These are phyloP conservation scores for Ehretia macrophylla DNA, from an alignment of 257 asterid genomes.

Conservation along the genomic window DNA sequence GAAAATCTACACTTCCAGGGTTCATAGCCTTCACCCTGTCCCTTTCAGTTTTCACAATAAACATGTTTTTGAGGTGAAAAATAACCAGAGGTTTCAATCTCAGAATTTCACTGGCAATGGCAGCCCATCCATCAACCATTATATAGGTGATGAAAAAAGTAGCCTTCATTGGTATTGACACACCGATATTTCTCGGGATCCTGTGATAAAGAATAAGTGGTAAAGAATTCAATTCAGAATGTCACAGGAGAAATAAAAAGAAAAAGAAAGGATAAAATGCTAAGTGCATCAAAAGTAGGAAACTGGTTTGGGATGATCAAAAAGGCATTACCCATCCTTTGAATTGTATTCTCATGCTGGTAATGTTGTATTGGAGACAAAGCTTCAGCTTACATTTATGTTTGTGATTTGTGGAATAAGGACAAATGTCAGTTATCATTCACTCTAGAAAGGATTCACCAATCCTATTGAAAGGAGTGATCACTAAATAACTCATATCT, in stretches of 20 bases:
- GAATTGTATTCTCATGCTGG: no score
- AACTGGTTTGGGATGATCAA: not conserved
- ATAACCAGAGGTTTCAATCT: conserved; percentile 67
- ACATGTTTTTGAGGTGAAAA: conserved; percentile 80
- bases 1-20: conserved; percentile 77
- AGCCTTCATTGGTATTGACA: conserved; percentile 98
- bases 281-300: no score
- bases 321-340: not conserved
- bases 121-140: conserved; percentile 99
- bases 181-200: conserved; percentile 92
- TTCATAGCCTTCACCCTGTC: conserved; percentile 84
- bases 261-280: not conserved
- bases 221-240: not conserved
- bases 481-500: no score
- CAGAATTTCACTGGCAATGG: conserved; percentile 83
- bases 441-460: no score
- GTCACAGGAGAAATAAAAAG: not conserved
- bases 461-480: no score
- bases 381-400: no score
- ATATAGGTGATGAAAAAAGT: conserved; percentile 90
- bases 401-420: no score
- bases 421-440: no score
- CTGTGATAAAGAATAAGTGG: conserved; percentile 37
- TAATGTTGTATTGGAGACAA: no score
- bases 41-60: conserved; percentile 86